Base-by-base conservation (phyloP, 192 early-diverging fungal genomes). In the Umbelopsis vinacea region DNA sequence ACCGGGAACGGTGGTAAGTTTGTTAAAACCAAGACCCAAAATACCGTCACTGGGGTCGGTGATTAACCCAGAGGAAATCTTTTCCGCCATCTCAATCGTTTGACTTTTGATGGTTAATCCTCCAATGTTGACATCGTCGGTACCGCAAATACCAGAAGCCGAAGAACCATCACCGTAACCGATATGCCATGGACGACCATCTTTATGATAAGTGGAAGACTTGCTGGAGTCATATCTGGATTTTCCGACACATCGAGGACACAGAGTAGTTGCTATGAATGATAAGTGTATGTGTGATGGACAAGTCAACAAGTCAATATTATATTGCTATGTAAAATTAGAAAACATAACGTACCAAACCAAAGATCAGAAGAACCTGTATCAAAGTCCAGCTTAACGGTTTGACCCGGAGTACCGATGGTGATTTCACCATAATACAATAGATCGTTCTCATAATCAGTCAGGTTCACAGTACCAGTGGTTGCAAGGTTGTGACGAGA, bases 291-390 rank as follows among this genome's bases (percentile, higher is more conserved):
- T 29, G 29, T 29, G 29, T 29, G 29, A 29, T 54, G 26, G 21
- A 53, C 9, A 26, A 24, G 10, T 26, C 4, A 54, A 22, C 26
- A 54, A 22, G 23, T 54, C 26, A 54, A 54, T 26, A 26, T 54
- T 22, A 23, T 24, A 14, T 0, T 54, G 9, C 23, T 22, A 11
- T 12, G 9, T 2, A 54, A 23, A 14, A 10, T 10, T 54, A 26
- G 53, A 10, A 22, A 54, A 7, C 11, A 26, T 8, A 33, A 63
- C 57, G 4, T 63, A 63, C 57, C 57, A 40, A 88, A 76, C 87
- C 87, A 88, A 33, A 87, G 77, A 69, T 88, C 86, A 29, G 82
- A 79, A 2, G 87, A 88, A 24, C 87, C 87, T 6, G 86, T 88
- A 74, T 88, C 87, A n/a, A 88, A 79, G 55, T 87, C 79, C 38